These are phyloP conservation scores for Lithospermum erythrorhizon DNA, from an alignment of 257 asterid species.

Conservation along the genomic window DNA sequence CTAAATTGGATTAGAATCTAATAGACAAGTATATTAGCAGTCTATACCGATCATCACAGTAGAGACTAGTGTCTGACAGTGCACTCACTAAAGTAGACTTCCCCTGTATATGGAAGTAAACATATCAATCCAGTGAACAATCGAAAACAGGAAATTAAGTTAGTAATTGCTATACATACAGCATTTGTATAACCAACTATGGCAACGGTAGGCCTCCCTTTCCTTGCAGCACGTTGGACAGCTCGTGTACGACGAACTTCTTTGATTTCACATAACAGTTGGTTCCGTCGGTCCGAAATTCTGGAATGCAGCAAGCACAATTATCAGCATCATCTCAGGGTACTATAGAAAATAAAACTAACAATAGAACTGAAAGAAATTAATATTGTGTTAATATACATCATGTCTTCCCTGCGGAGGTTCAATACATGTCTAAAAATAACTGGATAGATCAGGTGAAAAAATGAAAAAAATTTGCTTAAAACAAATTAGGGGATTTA, in stretches of 20 bases:
- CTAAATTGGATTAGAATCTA: background rate
- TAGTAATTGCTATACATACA: conserved; percentile 36
- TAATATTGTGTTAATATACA: background rate
- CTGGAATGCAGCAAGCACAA: conserved; percentile 25
- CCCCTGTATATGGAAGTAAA: conserved; percentile 44
- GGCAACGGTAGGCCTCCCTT: conserved; percentile 75
- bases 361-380: background rate
- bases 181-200: conserved; percentile 98
- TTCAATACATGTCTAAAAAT: background rate
- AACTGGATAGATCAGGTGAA: background rate
- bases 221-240: conserved; percentile 79
- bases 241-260: conserved; percentile 93
- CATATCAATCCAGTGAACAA: conserved; percentile 2
- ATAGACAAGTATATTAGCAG: background rate
- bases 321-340: background rate
- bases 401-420: background rate
- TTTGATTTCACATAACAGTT: conserved; percentile 62
- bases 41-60: conserved; percentile 78
- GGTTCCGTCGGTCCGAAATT: conserved; percentile 70
- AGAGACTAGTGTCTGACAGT: conserved; percentile 64
- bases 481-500: background rate
- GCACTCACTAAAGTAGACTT: conserved; percentile 83
- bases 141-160: conserved; percentile 8
- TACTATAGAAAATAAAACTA: background rate
- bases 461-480: background rate